Percentiles rank a stretch among this genome's conserved stretches.
These are phyloP conservation scores for Lepidopterella palustris DNA, from an alignment of 495 filamentous ascomycete species.

Conservation along the genomic window DNA sequence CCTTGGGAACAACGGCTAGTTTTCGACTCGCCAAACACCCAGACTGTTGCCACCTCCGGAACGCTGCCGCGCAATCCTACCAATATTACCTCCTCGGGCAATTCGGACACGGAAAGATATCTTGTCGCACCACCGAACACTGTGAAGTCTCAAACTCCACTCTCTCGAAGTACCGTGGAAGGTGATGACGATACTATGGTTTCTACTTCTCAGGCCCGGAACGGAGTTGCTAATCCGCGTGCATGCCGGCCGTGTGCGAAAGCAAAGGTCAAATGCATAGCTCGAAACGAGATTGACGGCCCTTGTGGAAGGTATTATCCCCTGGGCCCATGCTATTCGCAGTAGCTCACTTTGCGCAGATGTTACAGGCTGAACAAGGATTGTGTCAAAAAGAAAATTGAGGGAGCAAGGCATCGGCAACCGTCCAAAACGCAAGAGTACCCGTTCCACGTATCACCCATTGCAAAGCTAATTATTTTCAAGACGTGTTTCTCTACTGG, in stretches of 20 bases:
- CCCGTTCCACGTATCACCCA: too few species aligned
- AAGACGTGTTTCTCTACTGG: not conserved
- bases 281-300: not conserved
- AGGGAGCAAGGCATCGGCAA: not conserved
- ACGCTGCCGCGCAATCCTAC: not conserved
- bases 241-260: not conserved
- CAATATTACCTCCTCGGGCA: not conserved
- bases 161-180: not conserved
- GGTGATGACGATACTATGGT: not conserved
- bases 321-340: not conserved
- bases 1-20: not conserved
- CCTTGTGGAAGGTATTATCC: not conserved
- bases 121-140: not conserved
- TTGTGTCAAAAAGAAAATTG: not conserved
- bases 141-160: not conserved
- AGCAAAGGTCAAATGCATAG: not conserved
- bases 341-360: not conserved
- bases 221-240: not conserved
- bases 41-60: not conserved
- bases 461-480: too few species aligned
- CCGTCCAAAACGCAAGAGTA: not conserved
- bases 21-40: not conserved
- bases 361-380: not conserved
- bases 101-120: not conserved
- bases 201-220: not conserved